Percentiles rank a stretch among this genome's conserved stretches.
These are phyloP conservation scores for Beauveria sp. DNA, from an alignment of 2,329 filamentous ascomycete genomes.

Conservation along the genomic window DNA sequence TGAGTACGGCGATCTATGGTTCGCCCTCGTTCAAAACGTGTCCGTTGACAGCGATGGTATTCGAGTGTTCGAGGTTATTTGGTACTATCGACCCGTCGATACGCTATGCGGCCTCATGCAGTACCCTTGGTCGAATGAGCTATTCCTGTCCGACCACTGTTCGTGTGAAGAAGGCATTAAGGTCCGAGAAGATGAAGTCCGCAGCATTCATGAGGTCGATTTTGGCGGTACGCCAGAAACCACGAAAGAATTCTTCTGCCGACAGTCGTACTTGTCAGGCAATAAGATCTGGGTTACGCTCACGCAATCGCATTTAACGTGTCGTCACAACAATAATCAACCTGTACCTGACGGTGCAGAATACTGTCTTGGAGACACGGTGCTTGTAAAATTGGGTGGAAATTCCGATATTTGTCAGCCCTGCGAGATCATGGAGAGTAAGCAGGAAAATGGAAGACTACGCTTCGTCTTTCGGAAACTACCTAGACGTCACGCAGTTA, in stretches of 20 bases:
- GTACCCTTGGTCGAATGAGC: constrained; percentile 64
- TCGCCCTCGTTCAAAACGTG: constrained; percentile 59
- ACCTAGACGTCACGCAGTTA: constrained; percentile 36
- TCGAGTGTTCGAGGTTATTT: constrained; percentile 55
- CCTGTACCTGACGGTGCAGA: constrained; percentile 10
- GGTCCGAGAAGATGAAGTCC: constrained; percentile 47
- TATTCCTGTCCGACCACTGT: constrained; percentile 72
- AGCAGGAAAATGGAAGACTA: constrained; percentile 20
- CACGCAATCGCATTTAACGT: constrained; percentile 44
- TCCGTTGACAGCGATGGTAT: constrained; percentile 26
- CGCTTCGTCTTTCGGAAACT: constrained; percentile 43
- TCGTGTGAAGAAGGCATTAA: constrained; percentile 48
- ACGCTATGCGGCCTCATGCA: constrained; percentile 60
- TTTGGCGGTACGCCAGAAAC: constrained; percentile 45
- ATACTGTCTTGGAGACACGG: constrained; percentile 50
- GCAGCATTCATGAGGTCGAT: constrained; percentile 49
- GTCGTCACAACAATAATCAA: constrained; percentile 28
- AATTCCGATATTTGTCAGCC: constrained; percentile 43
- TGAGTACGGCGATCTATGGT: constrained; percentile 50
- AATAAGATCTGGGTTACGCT: constrained; percentile 57
- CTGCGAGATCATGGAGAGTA: constrained; percentile 45
- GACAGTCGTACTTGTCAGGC: constrained; percentile 57
- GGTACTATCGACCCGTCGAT: constrained; percentile 65
- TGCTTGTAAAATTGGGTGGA: constrained; percentile 35
- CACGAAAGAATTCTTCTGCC: constrained; percentile 53